These are phyloP conservation scores for Amanita inopinata DNA, from an alignment of 768 basidiomycete species.

Conservation along the genomic window DNA sequence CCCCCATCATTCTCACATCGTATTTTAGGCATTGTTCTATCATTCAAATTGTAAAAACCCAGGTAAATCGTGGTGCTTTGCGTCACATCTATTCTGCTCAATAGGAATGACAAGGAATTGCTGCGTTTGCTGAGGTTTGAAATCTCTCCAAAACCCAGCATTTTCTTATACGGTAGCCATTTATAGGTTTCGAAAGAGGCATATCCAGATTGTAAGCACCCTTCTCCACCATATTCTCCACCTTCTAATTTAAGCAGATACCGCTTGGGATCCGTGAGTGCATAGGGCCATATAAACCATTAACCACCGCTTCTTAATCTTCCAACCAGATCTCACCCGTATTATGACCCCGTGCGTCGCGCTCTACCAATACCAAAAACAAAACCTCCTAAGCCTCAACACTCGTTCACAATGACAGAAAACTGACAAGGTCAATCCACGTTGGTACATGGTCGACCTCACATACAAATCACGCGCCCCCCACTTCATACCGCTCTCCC, in stretches of 20 bases:
- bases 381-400: constrained; percentile 1
- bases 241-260: constrained; percentile 38
- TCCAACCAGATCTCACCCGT: constrained; percentile 52
- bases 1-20: neutral
- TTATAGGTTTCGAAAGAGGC: constrained; percentile 68
- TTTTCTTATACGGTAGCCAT: constrained; percentile 8
- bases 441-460: constrained; percentile 90
- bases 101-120: constrained; percentile 42
- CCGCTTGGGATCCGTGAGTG: constrained; percentile 80
- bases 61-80: constrained; percentile 29
- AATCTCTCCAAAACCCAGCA: constrained; percentile 2
- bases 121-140: constrained; percentile 70
- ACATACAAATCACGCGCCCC: constrained; percentile 53
- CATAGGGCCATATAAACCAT: neutral
- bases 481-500: constrained; percentile 70
- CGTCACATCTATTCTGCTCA: constrained; percentile 2
- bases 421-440: constrained; percentile 64
- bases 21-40: constrained; percentile 65
- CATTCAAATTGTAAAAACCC: constrained; percentile 82
- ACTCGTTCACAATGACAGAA: constrained; percentile 48
- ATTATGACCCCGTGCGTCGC: constrained; percentile 57
- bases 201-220: constrained; percentile 75
- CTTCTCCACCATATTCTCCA: neutral
- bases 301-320: constrained; percentile 5
- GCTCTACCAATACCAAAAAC: neutral